Evolutionary conservation across 768 basidiomycete species (phyloP), one percentile per base, ranked within the genome.

Genomic region (Agaricus subrufescens): DNA sequence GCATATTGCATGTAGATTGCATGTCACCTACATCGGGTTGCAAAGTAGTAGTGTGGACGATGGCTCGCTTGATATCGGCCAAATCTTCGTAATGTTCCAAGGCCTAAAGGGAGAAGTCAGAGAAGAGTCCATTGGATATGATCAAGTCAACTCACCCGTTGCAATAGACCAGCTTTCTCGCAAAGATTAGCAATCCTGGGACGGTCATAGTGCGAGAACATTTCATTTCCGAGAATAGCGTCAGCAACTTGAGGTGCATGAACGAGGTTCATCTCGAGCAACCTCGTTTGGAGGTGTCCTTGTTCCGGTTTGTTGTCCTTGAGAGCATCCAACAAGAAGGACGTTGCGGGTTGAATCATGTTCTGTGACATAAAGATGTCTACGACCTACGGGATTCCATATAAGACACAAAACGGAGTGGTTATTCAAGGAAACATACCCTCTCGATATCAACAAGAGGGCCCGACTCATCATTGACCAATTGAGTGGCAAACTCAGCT

Each of bases 321-420:
- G 63, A 99, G 79, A 23, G 95, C 97, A 66, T 98, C 97, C 57
- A 99, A 75, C 47, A 98, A 76, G 86, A 99, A 98, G 1, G 94
- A 95, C 0, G 97, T 99, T 4, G 97, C 97, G 19, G 95, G 96
- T 70, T 98, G 97, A 56, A 98, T 95, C 94, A 98, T 93, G 74
- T 98, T 98, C 69, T 97, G 95, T 0, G 90, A 89, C 94, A 98
- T 97, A 79, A 99, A 98, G 64, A 98, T 97, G 65, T 99, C 97
- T 58, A 98, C 94, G 53, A 98, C 91, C 86, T 89, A 29, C 29
- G 49, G 40, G 11, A 15, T 19, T n/a, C 29, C n/a, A 14, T 27
- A 34, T 44, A n/a, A 54, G 62, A 2, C 58, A 53, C 31, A 50
- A 46, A 51, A 44, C 46, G 44, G 29, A 29, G 43, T 45, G 23